Conservation (phyloP, 345 rosid genomes). For the Raphanus sativus region DNA sequence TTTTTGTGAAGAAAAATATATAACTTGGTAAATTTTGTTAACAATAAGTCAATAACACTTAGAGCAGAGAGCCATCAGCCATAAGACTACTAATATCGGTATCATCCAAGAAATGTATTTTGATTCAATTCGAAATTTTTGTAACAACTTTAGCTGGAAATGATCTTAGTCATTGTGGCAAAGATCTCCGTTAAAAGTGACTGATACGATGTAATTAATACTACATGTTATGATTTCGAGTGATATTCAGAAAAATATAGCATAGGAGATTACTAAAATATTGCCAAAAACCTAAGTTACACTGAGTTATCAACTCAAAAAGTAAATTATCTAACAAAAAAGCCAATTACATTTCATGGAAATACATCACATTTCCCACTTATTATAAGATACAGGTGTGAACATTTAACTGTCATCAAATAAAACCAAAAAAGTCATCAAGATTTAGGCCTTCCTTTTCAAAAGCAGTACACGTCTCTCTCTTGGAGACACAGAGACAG, state of each 20-base stretch:
- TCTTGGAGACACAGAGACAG: constrained; percentile 22
- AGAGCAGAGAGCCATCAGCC: background rate
- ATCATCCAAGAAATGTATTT: background rate
- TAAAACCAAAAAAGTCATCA: constrained; percentile 29
- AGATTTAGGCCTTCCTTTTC: constrained; percentile 29
- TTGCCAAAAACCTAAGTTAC: background rate
- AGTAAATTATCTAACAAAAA: background rate
- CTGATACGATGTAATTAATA: too few species aligned
- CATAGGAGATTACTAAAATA: background rate
- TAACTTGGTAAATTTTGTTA: background rate
- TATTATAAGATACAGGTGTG: constrained; percentile 23
- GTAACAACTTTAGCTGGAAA: too few species aligned
- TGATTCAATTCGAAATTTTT: background rate
- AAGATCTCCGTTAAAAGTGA: too few species aligned
- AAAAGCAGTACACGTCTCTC: constrained; percentile 42
- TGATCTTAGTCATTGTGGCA: too few species aligned
- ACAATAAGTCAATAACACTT: background rate
- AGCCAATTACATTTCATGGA: background rate
- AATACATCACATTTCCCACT: constrained; percentile 2
- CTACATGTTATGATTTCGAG: too few species aligned
- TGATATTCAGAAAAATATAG: too few species aligned
- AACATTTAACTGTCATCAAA: constrained; percentile 25
- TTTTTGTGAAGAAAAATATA: background rate
- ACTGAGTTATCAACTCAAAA: background rate
- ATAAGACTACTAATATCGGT: background rate